Evolutionary conservation across 108 stramenopile genomes (phyloP), one percentile per base, ranked within the genome.

Genomic region (Discostella pseudostelligera): DNA sequence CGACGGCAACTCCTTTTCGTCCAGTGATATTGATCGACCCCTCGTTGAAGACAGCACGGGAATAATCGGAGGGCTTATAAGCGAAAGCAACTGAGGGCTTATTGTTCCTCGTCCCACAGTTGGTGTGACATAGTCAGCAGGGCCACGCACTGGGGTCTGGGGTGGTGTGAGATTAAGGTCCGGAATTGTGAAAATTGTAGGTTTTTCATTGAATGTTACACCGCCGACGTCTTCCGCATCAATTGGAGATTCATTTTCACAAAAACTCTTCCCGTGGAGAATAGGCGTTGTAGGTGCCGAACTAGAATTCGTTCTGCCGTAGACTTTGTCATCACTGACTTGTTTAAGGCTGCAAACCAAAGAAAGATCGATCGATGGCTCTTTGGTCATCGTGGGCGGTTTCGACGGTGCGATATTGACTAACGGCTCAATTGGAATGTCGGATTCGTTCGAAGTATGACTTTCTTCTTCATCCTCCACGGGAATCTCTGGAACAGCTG

Each of bases 111-210:
- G 42, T 40, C 12, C 56, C 13, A 73, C 48, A 40, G 72, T 71
- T 11, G 72, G 76, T 14, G 76, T 77, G 9, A 70, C 49, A 45
- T 70, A 77, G 46, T 77, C 76, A 28, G 66, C 29, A 44, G 79
- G 79, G 7, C 73, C 74, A 25, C 80, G 48, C 4, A 72, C 63
- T 44, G 84, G 88, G 10, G 85, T 70, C 12, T 66, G 62, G 29
- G 86, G 89, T 32, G 89, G 88, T 2, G 84, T 81, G 13, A 85
- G 64, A 40, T 58, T 53, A 13, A 66, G 44, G 53, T 59, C 54
- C 4, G 65, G 65, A 12, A 65, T 66, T 5, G 50, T 39, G 32
- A 74, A 60, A 2, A 64, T 6, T 11, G 32, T 16, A 20, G 28
- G 39, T 21, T 59, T 36, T 35, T 53, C 59, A 65, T 39, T 40